Percentiles rank a stretch among this genome's conserved stretches.
Evolutionary conservation across 129 eudicot species (phyloP).

Genomic region (Arctium minus): DNA sequence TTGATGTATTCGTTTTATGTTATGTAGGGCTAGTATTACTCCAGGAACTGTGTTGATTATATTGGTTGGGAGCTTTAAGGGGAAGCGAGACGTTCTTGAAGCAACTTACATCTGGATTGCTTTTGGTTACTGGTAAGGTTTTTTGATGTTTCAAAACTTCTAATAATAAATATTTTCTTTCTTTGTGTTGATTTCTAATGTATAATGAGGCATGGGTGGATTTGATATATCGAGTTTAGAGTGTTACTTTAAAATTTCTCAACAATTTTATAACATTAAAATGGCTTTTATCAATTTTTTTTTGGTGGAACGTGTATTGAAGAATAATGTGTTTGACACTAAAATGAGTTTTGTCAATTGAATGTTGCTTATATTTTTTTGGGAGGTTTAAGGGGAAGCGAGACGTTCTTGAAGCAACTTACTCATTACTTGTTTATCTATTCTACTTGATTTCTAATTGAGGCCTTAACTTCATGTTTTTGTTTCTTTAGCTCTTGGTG

Average conservation of each 20-base stretch:
- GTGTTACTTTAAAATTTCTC: too few species aligned
- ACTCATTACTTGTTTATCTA: too few species aligned
- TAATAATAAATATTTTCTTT: too few species aligned
- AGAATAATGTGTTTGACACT: too few species aligned
- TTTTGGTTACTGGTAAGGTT: slow-evolving; percentile 46
- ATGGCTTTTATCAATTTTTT: too few species aligned
- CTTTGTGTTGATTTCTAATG: background rate
- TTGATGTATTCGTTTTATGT: background rate
- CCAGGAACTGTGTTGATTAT: slow-evolving; percentile 53
- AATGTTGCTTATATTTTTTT: too few species aligned
- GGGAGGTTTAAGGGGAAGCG: too few species aligned
- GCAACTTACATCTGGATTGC: slow-evolving; percentile 58
- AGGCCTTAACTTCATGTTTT: background rate
- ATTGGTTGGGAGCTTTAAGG: slow-evolving; percentile 57
- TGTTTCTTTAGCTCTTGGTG: background rate
- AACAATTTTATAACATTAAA: too few species aligned
- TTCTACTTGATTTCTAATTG: background rate
- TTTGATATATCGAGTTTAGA: too few species aligned
- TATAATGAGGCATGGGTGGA: background rate
- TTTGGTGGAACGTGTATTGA: too few species aligned
- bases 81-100: slow-evolving; percentile 67
- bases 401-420: too few species aligned
- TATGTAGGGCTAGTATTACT: slow-evolving; percentile 45
- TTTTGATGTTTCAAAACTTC: background rate
- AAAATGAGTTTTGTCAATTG: too few species aligned